Conservation (phyloP, 306 rosid genomes). For the Malus sylvestris region DNA sequence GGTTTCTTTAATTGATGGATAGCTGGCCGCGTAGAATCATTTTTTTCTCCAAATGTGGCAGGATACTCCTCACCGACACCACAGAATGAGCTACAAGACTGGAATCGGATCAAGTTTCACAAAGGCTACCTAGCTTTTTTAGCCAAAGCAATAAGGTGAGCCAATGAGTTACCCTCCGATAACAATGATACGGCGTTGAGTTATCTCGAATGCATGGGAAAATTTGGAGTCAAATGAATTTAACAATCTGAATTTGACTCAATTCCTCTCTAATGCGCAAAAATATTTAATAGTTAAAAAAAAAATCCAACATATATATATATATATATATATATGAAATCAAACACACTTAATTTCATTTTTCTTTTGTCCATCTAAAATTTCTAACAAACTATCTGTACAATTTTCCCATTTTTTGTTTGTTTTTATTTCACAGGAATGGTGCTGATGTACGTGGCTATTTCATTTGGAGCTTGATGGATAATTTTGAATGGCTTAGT, state of each 20-base stretch:
- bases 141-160: constrained; percentile 49
- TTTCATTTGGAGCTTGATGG: constrained; percentile 56
- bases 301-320: too few species aligned
- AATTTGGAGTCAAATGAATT: too few species aligned
- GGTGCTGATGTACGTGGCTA: constrained; percentile 76
- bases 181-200: too few species aligned
- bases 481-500: constrained; percentile 50
- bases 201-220: too few species aligned
- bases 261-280: too few species aligned
- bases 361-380: background rate
- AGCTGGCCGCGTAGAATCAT: background rate
- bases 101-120: constrained; percentile 40
- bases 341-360: background rate
- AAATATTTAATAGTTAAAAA: too few species aligned
- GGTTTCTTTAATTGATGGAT: background rate
- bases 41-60: background rate
- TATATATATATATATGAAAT: too few species aligned
- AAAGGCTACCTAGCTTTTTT: constrained; percentile 47
- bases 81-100: constrained; percentile 27
- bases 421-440: constrained; percentile 21
- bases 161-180: background rate
- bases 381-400: background rate
- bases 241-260: too few species aligned
- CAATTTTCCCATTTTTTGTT: background rate
- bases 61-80: constrained; percentile 29